Percentiles rank a stretch among this genome's conserved stretches.
These are phyloP conservation scores for Pseudomonodictys pantanalensis DNA, from an alignment of 495 filamentous ascomycete genomes.

Conservation along the genomic window DNA sequence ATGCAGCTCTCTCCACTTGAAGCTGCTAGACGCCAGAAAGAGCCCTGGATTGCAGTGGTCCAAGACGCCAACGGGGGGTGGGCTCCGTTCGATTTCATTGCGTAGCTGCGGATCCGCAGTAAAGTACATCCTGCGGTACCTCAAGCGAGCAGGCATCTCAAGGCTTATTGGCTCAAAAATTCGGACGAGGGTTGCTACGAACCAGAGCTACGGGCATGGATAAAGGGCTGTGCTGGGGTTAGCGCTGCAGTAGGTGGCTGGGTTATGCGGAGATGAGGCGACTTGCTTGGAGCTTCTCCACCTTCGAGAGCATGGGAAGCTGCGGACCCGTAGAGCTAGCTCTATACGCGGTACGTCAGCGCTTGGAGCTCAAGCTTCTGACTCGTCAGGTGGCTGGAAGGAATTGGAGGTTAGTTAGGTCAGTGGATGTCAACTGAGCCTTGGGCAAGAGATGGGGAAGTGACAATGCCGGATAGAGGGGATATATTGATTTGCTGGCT, in stretches of 20 bases:
- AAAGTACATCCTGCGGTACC: neutral
- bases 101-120: conserved; percentile 26
- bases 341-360: conserved; percentile 6
- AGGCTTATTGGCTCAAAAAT: conserved; percentile 14
- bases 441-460: neutral
- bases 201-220: conserved; percentile 14
- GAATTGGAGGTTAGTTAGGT: neutral
- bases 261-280: conserved; percentile 10
- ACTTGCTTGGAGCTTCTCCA: conserved; percentile 3
- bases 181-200: conserved; percentile 1
- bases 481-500: neutral
- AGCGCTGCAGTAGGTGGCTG: neutral
- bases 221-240: conserved; percentile 13
- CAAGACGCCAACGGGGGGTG: neutral
- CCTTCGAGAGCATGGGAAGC: neutral
- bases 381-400: neutral
- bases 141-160: neutral
- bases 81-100: conserved; percentile 3
- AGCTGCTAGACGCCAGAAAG: neutral
- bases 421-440: neutral
- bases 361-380: neutral
- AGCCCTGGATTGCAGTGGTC: neutral
- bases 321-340: conserved; percentile 26
- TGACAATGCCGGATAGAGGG: neutral
- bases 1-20: conserved; percentile 5